Evolutionary conservation across 2,329 filamentous ascomycete species (phyloP), one percentile per base, ranked within the genome.

Genomic region (Alternaria ventricosa): DNA sequence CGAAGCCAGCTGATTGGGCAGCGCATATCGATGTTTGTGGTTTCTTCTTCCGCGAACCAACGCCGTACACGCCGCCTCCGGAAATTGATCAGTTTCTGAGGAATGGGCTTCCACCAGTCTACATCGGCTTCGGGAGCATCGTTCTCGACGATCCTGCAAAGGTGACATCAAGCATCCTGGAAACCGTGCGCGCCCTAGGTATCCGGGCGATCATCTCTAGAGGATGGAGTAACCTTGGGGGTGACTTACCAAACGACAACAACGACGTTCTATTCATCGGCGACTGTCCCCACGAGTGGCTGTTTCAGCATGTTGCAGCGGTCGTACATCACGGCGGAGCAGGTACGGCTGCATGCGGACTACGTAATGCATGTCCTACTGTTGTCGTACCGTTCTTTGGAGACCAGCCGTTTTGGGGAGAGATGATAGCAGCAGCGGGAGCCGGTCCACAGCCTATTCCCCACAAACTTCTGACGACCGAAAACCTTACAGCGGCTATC

Each of bases 241-340:
- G 57, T 28, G 66, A 49, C 2, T 25, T 63, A 11, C 55, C 56
- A n/a, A 41, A 59, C 11, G 20, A 64, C 3, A 51, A 47, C 1
- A 54, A 77, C 79, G 44, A 78, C 85, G 27, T 84, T 82, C 62
- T 87, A 81, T 74, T 76, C 87, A 23, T 74, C 22, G 92, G 90
- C 22, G 94, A 94, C 73, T 89, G 90, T 47, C 92, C 92, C 0
- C 93, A 96, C 67, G 93, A 96, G 79, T 96, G 93, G 93, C 82
- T 96, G 0, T 96, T 96, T 77, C 84, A 92, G 65, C 88, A 86
- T 45, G 92, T 96, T 2, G 89, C 91, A 0, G 89, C 88, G 44
- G 92, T 96, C 1, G 90, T 94, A 5, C 93, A 96, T 73, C 93
- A 96, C 65, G 93, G 93, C 15, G 93, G 93, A 60, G 93, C 93